These are phyloP conservation scores for Erysimum cheiranthoides DNA, from an alignment of 345 rosid species.

Conservation along the genomic window DNA sequence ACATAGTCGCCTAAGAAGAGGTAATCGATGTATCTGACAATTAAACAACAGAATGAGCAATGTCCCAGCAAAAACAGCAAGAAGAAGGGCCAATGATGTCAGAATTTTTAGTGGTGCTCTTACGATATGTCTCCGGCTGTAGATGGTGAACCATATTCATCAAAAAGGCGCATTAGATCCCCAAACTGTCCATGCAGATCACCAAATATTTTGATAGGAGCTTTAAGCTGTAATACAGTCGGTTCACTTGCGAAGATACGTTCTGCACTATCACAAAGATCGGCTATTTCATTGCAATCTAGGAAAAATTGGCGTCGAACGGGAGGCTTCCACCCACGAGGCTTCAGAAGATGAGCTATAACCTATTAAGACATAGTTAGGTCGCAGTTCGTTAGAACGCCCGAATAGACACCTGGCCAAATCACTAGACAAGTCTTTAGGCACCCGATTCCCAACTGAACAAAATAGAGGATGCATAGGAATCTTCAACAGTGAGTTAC, in stretches of 20 bases:
- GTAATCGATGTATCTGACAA: conserved; percentile 85
- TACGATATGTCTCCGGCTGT: conserved; percentile 98
- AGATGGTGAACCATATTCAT: conserved; percentile 93
- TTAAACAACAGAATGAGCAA: conserved; percentile 34
- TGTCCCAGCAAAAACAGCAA: conserved; percentile 19
- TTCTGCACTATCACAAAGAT: conserved; percentile 89
- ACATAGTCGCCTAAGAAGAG: conserved; percentile 98
- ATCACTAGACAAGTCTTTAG: not conserved
- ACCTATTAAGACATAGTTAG: conserved; percentile 53
- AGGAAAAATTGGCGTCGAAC: conserved; percentile 89
- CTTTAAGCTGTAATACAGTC: conserved; percentile 82
- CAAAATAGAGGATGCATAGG: not conserved
- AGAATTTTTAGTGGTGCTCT: conserved; percentile 40
- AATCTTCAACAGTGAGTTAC: conserved; percentile 11
- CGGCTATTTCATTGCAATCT: conserved; percentile 94
- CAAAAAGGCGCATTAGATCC: conserved; percentile 97
- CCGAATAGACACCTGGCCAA: conserved; percentile 9
- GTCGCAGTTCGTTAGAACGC: conserved; percentile 16
- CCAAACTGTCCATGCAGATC: conserved; percentile 97
- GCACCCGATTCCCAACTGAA: not conserved
- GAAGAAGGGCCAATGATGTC: conserved; percentile 14
- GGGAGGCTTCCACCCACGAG: conserved; percentile 98
- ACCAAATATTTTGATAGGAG: conserved; percentile 93
- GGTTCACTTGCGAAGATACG: conserved; percentile 84
- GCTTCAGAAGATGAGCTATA: conserved; percentile 82